Percentiles rank a stretch among this genome's conserved stretches.
phyloP scores from a whole-genome alignment of 805 yeast species.

The Metschnikowia similis region DNA sequence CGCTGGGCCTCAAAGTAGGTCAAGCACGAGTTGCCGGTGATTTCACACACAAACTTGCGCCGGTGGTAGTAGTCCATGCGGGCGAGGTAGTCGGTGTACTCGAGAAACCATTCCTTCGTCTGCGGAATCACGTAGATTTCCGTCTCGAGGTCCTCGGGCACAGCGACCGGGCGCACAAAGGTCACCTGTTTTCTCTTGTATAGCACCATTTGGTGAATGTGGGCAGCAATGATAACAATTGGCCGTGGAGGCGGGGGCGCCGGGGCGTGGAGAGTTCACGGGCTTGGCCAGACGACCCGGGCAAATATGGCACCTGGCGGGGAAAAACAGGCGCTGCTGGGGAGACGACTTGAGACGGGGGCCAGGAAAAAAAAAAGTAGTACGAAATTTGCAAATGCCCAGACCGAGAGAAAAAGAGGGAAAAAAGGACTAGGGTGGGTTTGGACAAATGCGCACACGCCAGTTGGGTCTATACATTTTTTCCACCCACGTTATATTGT shows the following conservation, averaged over 20 bases:
- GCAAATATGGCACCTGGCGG: neutral
- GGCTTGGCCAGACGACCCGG: neutral
- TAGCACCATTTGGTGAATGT: slow-evolving; percentile 53
- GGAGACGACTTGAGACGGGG: neutral
- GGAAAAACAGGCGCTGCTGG: neutral
- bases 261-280: neutral
- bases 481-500: slow-evolving; percentile 2
- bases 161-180: slow-evolving; percentile 50
- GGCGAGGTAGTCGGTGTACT: slow-evolving; percentile 70
- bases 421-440: neutral
- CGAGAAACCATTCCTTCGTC: slow-evolving; percentile 84
- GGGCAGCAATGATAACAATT: neutral
- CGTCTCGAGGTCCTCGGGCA: slow-evolving; percentile 53
- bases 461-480: slow-evolving; percentile 5
- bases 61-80: slow-evolving; percentile 69
- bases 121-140: slow-evolving; percentile 79
- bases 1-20: slow-evolving; percentile 86
- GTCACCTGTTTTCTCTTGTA: slow-evolving; percentile 71
- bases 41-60: slow-evolving; percentile 88
- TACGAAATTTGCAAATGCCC: neutral
- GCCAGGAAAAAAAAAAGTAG: slow-evolving; percentile 2
- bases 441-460: slow-evolving; percentile 5
- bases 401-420: slow-evolving; percentile 1
- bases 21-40: slow-evolving; percentile 88
- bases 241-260: neutral